phyloP scores from a whole-genome alignment of 306 rosid species.

The Luffa aegyptiaca region DNA sequence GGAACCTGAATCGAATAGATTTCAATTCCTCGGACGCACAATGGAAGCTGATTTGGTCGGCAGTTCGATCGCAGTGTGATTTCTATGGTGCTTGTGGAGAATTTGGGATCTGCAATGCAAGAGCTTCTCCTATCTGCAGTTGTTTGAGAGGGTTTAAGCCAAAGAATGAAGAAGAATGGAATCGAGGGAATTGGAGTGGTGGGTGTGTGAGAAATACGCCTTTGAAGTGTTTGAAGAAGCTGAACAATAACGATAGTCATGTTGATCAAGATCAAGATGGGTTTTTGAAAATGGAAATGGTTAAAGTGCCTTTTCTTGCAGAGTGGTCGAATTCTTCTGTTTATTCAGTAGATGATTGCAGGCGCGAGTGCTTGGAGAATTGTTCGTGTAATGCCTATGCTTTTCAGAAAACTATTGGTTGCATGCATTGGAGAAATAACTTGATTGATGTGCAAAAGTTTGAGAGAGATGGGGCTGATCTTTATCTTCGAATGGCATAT shows the following conservation, averaged over 20 bases:
- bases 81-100: constrained; percentile 31
- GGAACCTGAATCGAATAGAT: too few species aligned
- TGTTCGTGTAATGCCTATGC: neutral
- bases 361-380: too few species aligned
- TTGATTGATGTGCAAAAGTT: neutral
- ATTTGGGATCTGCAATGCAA: constrained; percentile 20
- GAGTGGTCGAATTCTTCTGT: neutral
- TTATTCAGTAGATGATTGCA: neutral
- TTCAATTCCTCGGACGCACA: neutral
- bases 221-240: constrained; percentile 23
- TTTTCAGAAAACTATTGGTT: neutral
- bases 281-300: neutral
- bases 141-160: constrained; percentile 59
- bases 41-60: neutral
- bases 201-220: constrained; percentile 26
- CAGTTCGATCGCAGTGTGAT: constrained; percentile 14
- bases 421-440: neutral
- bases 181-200: constrained; percentile 44
- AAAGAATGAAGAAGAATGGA: constrained; percentile 46
- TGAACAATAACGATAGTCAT: neutral
- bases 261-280: neutral
- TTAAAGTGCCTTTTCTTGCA: neutral
- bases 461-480: neutral
- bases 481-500: neutral
- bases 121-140: constrained; percentile 48